These are phyloP conservation scores for Saccharomycopsis lassenensis DNA, from an alignment of 805 yeast genomes.

Conservation along the genomic window DNA sequence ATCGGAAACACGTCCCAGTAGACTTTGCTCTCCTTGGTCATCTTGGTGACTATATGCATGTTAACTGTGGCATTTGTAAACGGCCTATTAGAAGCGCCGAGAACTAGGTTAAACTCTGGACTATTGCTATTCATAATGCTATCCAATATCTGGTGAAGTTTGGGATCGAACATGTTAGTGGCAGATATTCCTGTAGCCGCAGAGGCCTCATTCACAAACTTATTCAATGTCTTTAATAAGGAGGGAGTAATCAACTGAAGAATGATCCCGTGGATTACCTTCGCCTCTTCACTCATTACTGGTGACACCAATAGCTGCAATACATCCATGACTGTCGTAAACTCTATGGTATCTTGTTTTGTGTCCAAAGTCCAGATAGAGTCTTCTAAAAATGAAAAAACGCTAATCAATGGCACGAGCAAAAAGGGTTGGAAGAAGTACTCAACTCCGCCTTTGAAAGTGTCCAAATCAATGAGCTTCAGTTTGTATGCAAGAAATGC, in stretches of 20 bases:
- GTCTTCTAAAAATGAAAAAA: constrained; percentile 38
- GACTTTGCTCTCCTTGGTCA: too few species aligned
- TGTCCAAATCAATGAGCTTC: constrained; percentile 45
- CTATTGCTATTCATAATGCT: too few species aligned
- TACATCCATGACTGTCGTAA: constrained; percentile 28
- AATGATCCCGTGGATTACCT: constrained; percentile 15
- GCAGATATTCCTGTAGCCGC: too few species aligned
- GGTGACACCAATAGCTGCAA: constrained; percentile 34
- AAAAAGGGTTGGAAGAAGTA: constrained; percentile 77
- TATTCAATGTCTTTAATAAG: constrained; percentile 3
- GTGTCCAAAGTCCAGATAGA: constrained; percentile 27
- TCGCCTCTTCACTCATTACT: constrained; percentile 20
- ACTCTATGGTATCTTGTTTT: constrained; percentile 23
- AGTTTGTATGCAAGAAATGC: constrained; percentile 50
- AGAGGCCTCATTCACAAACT: too few species aligned
- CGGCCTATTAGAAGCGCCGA: too few species aligned
- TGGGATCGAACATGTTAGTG: too few species aligned
- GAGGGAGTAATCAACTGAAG: constrained; percentile 12
- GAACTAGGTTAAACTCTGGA: too few species aligned
- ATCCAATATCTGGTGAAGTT: too few species aligned
- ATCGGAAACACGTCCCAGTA: too few species aligned
- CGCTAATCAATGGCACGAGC: constrained; percentile 43
- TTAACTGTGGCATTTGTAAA: too few species aligned
- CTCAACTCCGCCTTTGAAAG: constrained; percentile 69
- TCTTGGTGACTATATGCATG: too few species aligned